Base-by-base conservation (phyloP, 2,329 filamentous ascomycete genomes). In the Claviceps arundinis region DNA sequence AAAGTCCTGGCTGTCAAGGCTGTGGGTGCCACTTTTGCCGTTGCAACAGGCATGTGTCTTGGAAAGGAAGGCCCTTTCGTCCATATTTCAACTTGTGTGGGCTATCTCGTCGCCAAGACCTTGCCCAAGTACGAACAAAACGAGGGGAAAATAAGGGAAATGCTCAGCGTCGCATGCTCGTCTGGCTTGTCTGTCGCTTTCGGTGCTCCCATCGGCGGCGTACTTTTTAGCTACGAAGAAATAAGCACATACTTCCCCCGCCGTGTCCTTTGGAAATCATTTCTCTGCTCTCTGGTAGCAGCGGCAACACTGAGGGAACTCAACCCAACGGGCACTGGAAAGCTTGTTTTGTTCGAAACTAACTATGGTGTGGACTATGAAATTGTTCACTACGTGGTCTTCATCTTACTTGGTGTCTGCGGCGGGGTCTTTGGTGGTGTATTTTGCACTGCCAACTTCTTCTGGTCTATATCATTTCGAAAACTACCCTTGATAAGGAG, bases 41-140 rank as follows among this genome's bases (percentile, higher is more conserved):
- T 82, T 1, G 71, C 76, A 0, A 78, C 77, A 1, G 76, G 77
- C 14, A 77, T 81, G 74, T 80, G 74, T 58, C 62, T 82, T 4
- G 79, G 79, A 0, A 81, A 82, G 64, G 78, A 82, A 69, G 78
- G 78, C 0, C 78, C 77, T 0, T 81, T 81, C 56, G 77, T 82
- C 1, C 78, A 81, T 60, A 81, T 81, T 38, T 76, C 75, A 0
- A 78, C 77, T 2, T 80, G 76, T 57, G 72, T 77, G 0, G 76
- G 76, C 7, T 74, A 77, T 56, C 66, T 80, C 2, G 70, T 80
- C 0, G 74, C 72, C 8, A 68, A 60, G 17, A 54, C 64, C n/a
- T 75, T 81, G 44, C 73, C 75, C 0, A 81, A 80, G 58, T 81
- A 81, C 59, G 64, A 67, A n/a, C 67, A 74, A 8, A 81, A 81